Base-by-base conservation (phyloP, 148 eudicot genomes). In the Simmondsia chinensis region DNA sequence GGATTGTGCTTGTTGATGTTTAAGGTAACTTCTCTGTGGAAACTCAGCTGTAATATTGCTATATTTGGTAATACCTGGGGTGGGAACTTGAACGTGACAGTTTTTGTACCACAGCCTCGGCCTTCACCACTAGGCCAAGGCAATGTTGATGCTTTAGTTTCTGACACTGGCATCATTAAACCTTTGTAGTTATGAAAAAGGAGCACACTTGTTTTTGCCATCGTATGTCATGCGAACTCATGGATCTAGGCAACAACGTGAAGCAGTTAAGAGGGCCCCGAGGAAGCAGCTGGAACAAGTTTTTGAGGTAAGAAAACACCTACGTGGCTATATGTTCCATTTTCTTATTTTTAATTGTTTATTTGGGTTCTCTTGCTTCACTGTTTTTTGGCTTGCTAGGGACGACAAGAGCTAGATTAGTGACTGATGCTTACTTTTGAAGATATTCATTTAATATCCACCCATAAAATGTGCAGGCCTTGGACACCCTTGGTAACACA, bases 221-320 rank as follows among this genome's bases (percentile, higher is more conserved):
- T 91, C 97, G 33, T 76, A 66, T 72, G 71, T 85, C 43, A 85
- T 91, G 97, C 81, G 97, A 43, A 76, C 80, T 29, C 95, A 72
- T 65, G 95, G 97, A 60, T 66, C 85, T 32, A 87, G 58, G 52
- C 73, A 76, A 63, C 97, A 85, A 60, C 79, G 97, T 21, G 86
- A 79, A 52, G 77, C 80, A 17, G 46, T 91, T 29, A 74, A 57
- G 63, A 74, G 56, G 61, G 61, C 76, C 29, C 71, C 94, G 2
- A 36, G 9, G 38, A 62, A 76, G 46, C 85, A 85, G 57, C 48
- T 85, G 39, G 39, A 54, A 36, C 74, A 69, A 49, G 79, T 91
- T 60, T 91, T 71, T 64, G 88, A 91, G 88, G 97, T 85, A 52
- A 30, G 61, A 30, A 50, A 52, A 42, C 16, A 9, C 22, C 35